Evolutionary conservation across 2,329 filamentous ascomycete species (phyloP).

Genomic region (Paecilomyces variotii): DNA sequence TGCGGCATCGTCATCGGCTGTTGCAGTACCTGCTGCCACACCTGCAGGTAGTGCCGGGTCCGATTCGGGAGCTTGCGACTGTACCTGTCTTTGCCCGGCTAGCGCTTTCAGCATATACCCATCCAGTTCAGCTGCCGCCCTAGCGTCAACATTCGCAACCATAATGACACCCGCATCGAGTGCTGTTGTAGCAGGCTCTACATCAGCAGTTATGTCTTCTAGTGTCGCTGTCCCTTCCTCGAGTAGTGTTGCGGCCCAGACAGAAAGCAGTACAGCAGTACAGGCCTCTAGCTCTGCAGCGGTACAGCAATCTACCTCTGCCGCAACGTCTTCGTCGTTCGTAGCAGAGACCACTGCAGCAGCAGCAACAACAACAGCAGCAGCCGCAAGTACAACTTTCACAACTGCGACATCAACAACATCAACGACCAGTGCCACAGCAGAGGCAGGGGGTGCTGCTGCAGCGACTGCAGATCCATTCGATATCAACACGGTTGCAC

Average conservation of each 20-base stretch:
- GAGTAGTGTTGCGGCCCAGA: background rate
- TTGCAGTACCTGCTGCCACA: background rate
- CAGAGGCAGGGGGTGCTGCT: background rate
- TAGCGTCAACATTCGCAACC: background rate
- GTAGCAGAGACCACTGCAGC: background rate
- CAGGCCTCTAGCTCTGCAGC: background rate
- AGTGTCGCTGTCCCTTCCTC: background rate
- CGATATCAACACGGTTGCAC: conserved; percentile 4
- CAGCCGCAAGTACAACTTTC: background rate
- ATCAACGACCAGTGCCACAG: background rate
- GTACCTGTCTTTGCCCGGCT: background rate
- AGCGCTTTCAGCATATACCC: background rate
- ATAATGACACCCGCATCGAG: background rate
- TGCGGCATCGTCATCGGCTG: background rate
- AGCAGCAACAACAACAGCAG: background rate
- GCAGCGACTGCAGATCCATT: background rate
- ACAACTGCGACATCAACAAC: background rate
- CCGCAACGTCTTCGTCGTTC: background rate
- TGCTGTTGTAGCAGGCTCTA: background rate
- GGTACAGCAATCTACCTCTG: background rate
- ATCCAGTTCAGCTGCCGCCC: background rate
- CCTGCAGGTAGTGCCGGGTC: background rate
- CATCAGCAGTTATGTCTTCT: background rate
- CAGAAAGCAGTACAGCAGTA: background rate
- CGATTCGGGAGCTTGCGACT: background rate